Conservation (phyloP, 208 protist species). For the Leishmania amazonensis region DNA sequence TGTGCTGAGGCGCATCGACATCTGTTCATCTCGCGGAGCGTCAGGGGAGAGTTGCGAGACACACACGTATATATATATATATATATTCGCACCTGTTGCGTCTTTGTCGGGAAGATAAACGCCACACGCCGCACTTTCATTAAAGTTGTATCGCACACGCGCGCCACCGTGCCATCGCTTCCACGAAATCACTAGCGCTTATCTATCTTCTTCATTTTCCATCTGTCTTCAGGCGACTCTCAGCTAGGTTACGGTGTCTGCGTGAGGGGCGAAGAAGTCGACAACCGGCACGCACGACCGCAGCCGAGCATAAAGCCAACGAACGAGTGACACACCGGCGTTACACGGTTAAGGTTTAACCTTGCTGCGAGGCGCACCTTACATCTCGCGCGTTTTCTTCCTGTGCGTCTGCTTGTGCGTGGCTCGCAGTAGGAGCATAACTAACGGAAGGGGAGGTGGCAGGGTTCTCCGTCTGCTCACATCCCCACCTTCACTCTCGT, state of each 20-base stretch:
- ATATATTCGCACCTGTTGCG: background rate
- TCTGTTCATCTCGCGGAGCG: background rate
- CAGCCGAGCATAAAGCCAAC: background rate
- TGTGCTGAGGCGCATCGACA: background rate
- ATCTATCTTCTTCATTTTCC: background rate
- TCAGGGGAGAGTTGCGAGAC: background rate
- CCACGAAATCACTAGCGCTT: background rate
- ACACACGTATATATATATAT: background rate
- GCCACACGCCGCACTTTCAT: background rate
- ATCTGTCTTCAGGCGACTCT: background rate
- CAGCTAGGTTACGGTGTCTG: background rate
- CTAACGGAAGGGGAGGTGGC: background rate
- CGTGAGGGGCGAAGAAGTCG: background rate
- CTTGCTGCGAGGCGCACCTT: background rate
- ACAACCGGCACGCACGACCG: background rate
- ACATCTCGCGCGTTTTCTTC: background rate
- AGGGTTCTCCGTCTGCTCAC: background rate
- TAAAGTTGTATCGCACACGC: background rate
- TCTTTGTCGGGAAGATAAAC: background rate
- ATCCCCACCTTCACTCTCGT: background rate
- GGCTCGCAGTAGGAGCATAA: background rate
- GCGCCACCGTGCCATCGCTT: background rate
- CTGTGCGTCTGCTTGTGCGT: background rate
- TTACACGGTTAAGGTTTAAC: background rate
- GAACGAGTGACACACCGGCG: background rate